phyloP scores from a whole-genome alignment of 768 basidiomycete species.

The Dictyophora rubrovolvata region DNA sequence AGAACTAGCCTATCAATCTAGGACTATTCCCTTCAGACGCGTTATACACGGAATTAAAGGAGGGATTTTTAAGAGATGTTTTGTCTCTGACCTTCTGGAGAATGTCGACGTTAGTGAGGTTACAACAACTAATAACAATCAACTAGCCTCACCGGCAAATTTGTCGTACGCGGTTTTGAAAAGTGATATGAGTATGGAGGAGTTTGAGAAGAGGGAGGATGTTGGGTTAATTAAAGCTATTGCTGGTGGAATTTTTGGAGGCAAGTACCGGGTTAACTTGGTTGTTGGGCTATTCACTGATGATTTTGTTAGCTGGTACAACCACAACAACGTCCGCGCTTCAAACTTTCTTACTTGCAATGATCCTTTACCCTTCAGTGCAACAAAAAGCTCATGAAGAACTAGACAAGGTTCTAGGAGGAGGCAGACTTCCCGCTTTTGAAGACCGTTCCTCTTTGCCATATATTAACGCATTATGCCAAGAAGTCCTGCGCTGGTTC shows the following conservation, averaged over 20 bases:
- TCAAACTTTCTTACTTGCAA: not conserved
- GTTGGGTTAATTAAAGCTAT: not conserved
- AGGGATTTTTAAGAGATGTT: not conserved
- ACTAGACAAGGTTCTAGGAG: slow-evolving; percentile 7
- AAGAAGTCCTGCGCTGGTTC: slow-evolving; percentile 5
- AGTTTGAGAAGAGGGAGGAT: not conserved
- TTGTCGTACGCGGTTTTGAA: not conserved
- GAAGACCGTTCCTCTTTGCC: slow-evolving; percentile 9
- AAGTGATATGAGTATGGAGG: not conserved
- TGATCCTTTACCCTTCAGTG: not conserved
- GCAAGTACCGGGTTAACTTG: not conserved
- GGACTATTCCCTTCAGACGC: not conserved
- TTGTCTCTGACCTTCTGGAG: not conserved
- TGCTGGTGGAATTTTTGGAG: not conserved
- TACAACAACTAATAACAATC: not conserved
- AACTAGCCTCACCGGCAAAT: slow-evolving; percentile 8
- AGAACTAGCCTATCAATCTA: slow-evolving; percentile 7
- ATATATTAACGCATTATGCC: slow-evolving; percentile 5
- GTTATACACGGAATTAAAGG: not conserved
- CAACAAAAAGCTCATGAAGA: slow-evolving; percentile 2
- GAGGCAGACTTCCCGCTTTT: slow-evolving; percentile 5
- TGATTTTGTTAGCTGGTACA: slow-evolving; percentile 25
- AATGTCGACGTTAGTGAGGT: not conserved
- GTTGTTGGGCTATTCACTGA: not conserved
- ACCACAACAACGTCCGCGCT: slow-evolving; percentile 20